These are phyloP conservation scores for Ramalina intermedia DNA, from an alignment of 495 filamentous ascomycete genomes.

Conservation along the genomic window DNA sequence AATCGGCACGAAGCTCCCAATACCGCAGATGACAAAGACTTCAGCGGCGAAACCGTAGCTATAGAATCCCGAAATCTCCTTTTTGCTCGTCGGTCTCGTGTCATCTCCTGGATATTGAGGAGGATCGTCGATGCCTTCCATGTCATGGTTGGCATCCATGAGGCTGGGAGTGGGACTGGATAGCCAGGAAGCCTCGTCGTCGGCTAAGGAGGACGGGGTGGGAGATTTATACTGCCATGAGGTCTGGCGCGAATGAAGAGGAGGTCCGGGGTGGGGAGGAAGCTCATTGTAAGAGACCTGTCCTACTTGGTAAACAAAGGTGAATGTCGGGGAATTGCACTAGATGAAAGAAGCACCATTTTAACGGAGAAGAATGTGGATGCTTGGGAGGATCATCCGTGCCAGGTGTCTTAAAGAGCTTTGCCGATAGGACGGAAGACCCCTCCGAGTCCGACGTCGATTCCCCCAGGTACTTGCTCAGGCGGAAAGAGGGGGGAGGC, in stretches of 20 bases:
- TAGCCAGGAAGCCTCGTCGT: slow-evolving; percentile 19
- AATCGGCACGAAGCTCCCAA: slow-evolving; percentile 93
- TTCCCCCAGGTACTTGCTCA: too few species aligned
- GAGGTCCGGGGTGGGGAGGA: neutral
- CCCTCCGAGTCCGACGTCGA: too few species aligned
- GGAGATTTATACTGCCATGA: slow-evolving; percentile 14
- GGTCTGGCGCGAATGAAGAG: slow-evolving; percentile 2
- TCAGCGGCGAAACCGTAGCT: slow-evolving; percentile 96
- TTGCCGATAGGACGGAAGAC: too few species aligned
- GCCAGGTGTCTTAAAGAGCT: too few species aligned
- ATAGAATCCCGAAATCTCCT: slow-evolving; percentile 89
- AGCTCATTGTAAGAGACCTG: slow-evolving; percentile 21
- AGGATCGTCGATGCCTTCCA: slow-evolving; percentile 7
- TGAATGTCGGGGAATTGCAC: neutral
- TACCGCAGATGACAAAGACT: slow-evolving; percentile 83
- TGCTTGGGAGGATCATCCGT: too few species aligned
- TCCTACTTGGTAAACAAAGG: neutral
- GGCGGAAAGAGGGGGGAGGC: too few species aligned
- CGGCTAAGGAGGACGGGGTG: slow-evolving; percentile 21
- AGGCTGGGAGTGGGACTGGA: slow-evolving; percentile 2
- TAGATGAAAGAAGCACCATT: too few species aligned
- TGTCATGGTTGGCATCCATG: slow-evolving; percentile 14
- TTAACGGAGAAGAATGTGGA: too few species aligned
- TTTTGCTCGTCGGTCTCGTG: slow-evolving; percentile 67
- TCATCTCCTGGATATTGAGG: slow-evolving; percentile 68